Evolutionary conservation across 1,139 yeast genomes (phyloP).

Genomic region (Torulaspora pretoriensis): DNA sequence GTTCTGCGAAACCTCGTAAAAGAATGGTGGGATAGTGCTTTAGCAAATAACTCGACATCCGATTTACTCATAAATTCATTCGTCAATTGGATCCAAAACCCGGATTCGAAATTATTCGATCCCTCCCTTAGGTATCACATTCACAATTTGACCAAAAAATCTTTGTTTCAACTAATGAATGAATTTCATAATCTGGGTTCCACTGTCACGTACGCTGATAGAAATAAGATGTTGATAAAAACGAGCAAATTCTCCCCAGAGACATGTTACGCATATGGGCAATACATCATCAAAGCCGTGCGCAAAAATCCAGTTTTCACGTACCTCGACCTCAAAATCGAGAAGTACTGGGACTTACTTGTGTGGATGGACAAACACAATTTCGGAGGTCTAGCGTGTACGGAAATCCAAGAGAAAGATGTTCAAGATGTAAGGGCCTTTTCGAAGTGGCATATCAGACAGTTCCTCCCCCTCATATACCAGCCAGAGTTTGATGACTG

Average conservation of each 20-base stretch:
- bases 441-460: slow-evolving; percentile 77
- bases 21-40: slow-evolving; percentile 93
- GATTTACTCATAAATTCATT: slow-evolving; percentile 81
- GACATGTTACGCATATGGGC: slow-evolving; percentile 91
- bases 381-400: slow-evolving; percentile 78
- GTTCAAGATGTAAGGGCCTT: slow-evolving; percentile 54
- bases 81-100: slow-evolving; percentile 82
- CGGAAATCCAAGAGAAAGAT: slow-evolving; percentile 53
- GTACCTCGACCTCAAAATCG: slow-evolving; percentile 70
- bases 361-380: slow-evolving; percentile 95
- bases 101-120: slow-evolving; percentile 70
- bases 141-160: slow-evolving; percentile 79
- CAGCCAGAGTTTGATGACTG: slow-evolving; percentile 86
- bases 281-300: slow-evolving; percentile 73
- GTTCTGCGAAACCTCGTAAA: slow-evolving; percentile 73
- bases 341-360: slow-evolving; percentile 82
- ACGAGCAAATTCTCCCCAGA: slow-evolving; percentile 79
- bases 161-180: slow-evolving; percentile 72
- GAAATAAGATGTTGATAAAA: slow-evolving; percentile 67
- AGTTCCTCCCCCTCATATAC: slow-evolving; percentile 68
- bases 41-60: slow-evolving; percentile 63
- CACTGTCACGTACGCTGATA: slow-evolving; percentile 71
- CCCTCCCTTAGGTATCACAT: slow-evolving; percentile 79
- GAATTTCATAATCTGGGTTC: slow-evolving; percentile 81
- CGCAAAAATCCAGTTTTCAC: slow-evolving; percentile 79